Conservation (phyloP, 192 early-diverging fungal species). For the Coemansia sp. region DNA sequence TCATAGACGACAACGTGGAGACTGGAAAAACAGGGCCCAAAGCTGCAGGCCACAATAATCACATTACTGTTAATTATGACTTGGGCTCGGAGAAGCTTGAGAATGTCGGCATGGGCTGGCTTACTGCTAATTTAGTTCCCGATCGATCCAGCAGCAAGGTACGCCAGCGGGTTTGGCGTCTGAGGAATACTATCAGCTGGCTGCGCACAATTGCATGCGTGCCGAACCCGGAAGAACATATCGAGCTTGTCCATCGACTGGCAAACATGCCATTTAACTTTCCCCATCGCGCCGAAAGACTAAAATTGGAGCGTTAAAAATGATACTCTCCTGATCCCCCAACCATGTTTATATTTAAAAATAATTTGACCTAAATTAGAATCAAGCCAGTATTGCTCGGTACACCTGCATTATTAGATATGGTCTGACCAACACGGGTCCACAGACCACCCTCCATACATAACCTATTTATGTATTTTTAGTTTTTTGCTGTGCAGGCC, state of each 20-base stretch:
- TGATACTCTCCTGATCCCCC: neutral
- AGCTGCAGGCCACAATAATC: neutral
- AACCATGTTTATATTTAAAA: neutral
- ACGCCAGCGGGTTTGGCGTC: slow-evolving; percentile 8
- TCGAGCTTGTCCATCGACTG: slow-evolving; percentile 27
- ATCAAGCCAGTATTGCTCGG: neutral
- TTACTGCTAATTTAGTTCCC: slow-evolving; percentile 8
- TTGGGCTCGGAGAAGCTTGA: neutral
- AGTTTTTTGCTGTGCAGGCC: neutral
- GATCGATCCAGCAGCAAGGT: slow-evolving; percentile 8
- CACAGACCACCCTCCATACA: neutral
- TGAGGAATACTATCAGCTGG: slow-evolving; percentile 18
- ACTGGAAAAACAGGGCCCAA: neutral
- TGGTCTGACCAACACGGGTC: neutral
- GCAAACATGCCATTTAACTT: slow-evolving; percentile 28
- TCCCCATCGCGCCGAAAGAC: slow-evolving; percentile 1
- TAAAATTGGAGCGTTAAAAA: neutral
- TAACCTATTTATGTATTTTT: neutral
- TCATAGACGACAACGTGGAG: slow-evolving; percentile 1
- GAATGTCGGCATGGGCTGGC: slow-evolving; percentile 22
- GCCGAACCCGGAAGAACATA: slow-evolving; percentile 11
- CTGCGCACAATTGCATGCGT: slow-evolving; percentile 13
- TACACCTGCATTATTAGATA: neutral
- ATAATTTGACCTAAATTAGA: neutral
- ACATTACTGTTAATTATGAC: slow-evolving; percentile 10